Conservation (phyloP, 2,329 filamentous ascomycete species). For the Daldinia sp. region DNA sequence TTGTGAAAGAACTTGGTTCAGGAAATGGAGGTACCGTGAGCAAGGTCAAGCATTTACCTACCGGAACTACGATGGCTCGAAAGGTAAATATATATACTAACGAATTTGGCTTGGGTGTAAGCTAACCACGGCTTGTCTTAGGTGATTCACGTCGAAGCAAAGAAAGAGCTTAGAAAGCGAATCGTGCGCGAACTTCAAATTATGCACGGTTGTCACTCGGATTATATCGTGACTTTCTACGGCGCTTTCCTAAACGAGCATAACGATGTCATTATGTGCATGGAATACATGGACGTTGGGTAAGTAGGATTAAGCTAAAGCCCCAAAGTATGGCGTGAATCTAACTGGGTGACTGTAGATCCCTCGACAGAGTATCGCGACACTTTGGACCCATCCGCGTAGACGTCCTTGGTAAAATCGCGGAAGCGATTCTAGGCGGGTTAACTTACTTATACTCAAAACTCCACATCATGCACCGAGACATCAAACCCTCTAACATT, state of each 20-base stretch:
- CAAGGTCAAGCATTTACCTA: slow-evolving; percentile 95
- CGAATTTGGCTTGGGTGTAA: neutral
- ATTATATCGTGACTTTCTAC: slow-evolving; percentile 97
- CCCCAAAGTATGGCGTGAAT: slow-evolving; percentile 5
- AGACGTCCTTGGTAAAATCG: slow-evolving; percentile 96
- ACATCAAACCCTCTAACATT: slow-evolving; percentile 98
- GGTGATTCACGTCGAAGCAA: slow-evolving; percentile 98
- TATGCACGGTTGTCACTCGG: slow-evolving; percentile 97
- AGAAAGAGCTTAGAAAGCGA: slow-evolving; percentile 95
- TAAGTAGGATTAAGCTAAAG: slow-evolving; percentile 62
- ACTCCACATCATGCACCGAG: slow-evolving; percentile 98
- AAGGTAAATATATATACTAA: slow-evolving; percentile 74
- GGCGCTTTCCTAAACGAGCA: slow-evolving; percentile 96
- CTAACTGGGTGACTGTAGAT: slow-evolving; percentile 65
- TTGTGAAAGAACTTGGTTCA: slow-evolving; percentile 92
- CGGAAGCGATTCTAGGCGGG: slow-evolving; percentile 92
- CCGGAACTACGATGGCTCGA: slow-evolving; percentile 95
- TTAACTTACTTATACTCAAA: slow-evolving; percentile 95
- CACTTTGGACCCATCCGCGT: slow-evolving; percentile 96
- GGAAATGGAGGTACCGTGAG: slow-evolving; percentile 98
- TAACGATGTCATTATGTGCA: slow-evolving; percentile 99
- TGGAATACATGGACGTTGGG: slow-evolving; percentile 99
- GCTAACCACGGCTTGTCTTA: slow-evolving; percentile 71
- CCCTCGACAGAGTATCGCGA: slow-evolving; percentile 92
- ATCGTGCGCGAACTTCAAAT: slow-evolving; percentile 98